These are phyloP conservation scores for Pseudopediastrum boryanum DNA, from an alignment of 139 green algal species.

Conservation along the genomic window DNA sequence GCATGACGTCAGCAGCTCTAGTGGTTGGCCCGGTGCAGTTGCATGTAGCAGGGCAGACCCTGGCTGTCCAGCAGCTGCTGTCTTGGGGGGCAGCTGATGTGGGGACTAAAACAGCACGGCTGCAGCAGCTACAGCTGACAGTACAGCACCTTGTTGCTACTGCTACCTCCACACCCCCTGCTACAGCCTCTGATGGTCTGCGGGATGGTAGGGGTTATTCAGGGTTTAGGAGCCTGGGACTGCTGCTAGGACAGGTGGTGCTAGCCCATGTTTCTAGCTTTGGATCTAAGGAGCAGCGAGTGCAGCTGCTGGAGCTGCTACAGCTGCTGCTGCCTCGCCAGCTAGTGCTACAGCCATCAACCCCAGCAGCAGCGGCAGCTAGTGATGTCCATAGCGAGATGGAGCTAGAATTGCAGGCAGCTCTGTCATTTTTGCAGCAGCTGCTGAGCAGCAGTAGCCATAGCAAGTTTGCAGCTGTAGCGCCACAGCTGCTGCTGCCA, in stretches of 20 bases:
- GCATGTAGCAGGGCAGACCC: slow-evolving; percentile 28
- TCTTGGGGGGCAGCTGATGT: slow-evolving; percentile 39
- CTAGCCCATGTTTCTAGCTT: slow-evolving; percentile 46
- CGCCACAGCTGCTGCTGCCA: slow-evolving; percentile 47
- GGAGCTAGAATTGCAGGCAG: background rate
- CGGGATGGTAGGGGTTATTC: no score
- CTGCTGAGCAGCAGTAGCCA: slow-evolving; percentile 19
- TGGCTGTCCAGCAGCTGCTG: slow-evolving; percentile 13
- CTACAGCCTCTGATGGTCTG: no score
- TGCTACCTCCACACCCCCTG: background rate
- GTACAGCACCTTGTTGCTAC: slow-evolving; percentile 41
- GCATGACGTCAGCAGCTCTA: background rate
- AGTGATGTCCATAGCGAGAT: background rate
- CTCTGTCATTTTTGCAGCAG: background rate
- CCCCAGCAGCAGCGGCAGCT: slow-evolving; percentile 5
- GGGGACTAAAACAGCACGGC: slow-evolving; percentile 47
- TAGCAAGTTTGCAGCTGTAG: background rate
- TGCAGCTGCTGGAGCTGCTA: slow-evolving; percentile 39
- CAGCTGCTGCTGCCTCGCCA: slow-evolving; percentile 10
- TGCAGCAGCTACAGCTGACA: slow-evolving; percentile 79
- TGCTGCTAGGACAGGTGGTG: slow-evolving; percentile 61
- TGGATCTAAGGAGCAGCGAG: slow-evolving; percentile 12
- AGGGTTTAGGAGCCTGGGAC: no score
- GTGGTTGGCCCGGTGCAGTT: slow-evolving; percentile 27
- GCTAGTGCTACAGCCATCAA: slow-evolving; percentile 18